Conservation (phyloP, 108 stramenopile species). For the Fragilaria crotonensis region DNA sequence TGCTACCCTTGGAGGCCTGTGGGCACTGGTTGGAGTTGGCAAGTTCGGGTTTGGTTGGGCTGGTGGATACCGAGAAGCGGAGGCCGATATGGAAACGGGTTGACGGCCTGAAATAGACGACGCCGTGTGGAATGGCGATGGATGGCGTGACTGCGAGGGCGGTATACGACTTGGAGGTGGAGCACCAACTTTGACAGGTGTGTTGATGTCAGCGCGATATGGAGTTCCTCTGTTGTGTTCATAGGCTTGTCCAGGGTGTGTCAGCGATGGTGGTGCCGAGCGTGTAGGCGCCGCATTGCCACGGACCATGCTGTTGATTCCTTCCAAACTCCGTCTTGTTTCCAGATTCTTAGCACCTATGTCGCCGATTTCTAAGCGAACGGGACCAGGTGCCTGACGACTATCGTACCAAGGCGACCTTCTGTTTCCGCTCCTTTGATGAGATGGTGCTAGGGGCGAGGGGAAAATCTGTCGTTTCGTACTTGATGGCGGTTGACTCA, state of each 20-base stretch:
- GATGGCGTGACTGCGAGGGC: not conserved
- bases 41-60: not conserved
- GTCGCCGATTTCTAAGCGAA: constrained; percentile 23
- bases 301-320: constrained; percentile 38
- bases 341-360: constrained; percentile 6
- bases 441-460: not conserved
- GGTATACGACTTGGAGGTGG: not conserved
- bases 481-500: not conserved
- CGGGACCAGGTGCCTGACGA: constrained; percentile 6
- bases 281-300: not conserved
- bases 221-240: constrained; percentile 6
- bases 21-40: not conserved
- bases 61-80: not conserved
- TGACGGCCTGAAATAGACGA: not conserved
- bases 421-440: not conserved
- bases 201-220: not conserved
- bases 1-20: constrained; percentile 1
- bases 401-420: constrained; percentile 1
- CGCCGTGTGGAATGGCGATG: not conserved
- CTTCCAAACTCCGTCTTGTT: constrained; percentile 27
- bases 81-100: no score
- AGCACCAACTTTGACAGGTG: not conserved
- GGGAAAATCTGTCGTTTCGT: constrained; percentile 4
- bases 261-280: not conserved
- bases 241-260: not conserved